Evolutionary conservation across 768 basidiomycete genomes (phyloP).

Genomic region (Sistotremastrum niveocremeum): DNA sequence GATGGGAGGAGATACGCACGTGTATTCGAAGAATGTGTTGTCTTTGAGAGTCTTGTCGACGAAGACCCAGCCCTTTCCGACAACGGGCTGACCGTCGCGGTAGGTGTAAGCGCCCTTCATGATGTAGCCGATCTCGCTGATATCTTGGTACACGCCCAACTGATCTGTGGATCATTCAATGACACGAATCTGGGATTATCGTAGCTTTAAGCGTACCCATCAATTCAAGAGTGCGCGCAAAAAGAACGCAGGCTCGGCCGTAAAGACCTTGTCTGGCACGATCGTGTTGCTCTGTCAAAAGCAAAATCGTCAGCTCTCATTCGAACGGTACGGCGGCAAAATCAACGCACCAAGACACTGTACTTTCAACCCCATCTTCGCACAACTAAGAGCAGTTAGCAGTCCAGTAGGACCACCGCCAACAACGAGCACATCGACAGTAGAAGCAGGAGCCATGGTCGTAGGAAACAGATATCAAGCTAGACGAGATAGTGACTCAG

Average conservation of each 20-base stretch:
- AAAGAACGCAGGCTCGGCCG: slow-evolving; percentile 6
- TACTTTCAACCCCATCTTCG: background rate
- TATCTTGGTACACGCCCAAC: slow-evolving; percentile 1
- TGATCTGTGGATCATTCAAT: background rate
- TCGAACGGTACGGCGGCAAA: background rate
- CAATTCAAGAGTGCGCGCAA: slow-evolving; percentile 1
- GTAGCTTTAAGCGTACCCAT: background rate
- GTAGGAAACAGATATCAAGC: too few species aligned
- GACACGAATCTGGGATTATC: too few species aligned
- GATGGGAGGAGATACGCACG: background rate
- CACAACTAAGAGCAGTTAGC: background rate
- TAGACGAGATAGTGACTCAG: too few species aligned
- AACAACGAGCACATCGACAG: slow-evolving; percentile 3
- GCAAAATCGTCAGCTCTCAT: background rate
- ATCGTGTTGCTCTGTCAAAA: background rate
- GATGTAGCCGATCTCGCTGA: slow-evolving; percentile 1
- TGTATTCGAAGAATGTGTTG: slow-evolving; percentile 3
- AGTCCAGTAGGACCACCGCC: slow-evolving; percentile 6
- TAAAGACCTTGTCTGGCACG: slow-evolving; percentile 2
- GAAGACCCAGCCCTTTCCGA: slow-evolving; percentile 2
- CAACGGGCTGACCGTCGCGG: background rate
- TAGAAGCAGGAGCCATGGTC: too few species aligned
- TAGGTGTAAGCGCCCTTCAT: background rate
- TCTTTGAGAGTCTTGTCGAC: slow-evolving; percentile 1
- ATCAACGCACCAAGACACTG: background rate